Evolutionary conservation across 139 green algal species (phyloP).

Genomic region (Microglena sp.): DNA sequence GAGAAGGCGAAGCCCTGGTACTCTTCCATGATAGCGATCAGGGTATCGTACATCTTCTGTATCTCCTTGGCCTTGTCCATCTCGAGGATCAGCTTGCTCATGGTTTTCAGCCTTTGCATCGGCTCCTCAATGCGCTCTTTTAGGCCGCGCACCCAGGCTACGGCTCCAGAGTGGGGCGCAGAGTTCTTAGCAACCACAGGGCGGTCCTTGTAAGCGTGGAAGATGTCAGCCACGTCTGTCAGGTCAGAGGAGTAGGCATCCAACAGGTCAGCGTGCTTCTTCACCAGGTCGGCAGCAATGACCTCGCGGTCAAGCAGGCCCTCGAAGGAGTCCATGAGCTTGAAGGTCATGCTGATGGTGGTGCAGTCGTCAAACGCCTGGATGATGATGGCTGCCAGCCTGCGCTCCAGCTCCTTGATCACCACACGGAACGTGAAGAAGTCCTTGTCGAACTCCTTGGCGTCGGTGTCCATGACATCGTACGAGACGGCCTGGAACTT

Average conservation of each 20-base stretch:
- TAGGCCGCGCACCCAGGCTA: slow-evolving; percentile 73
- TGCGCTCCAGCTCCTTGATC: slow-evolving; percentile 74
- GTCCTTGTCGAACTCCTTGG: slow-evolving; percentile 61
- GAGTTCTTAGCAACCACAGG: slow-evolving; percentile 28
- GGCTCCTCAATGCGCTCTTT: slow-evolving; percentile 70
- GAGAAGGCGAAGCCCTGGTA: slow-evolving; percentile 37
- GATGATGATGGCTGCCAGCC: slow-evolving; percentile 70
- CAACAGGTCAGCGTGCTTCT: slow-evolving; percentile 64
- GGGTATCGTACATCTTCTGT: slow-evolving; percentile 36
- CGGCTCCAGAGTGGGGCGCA: slow-evolving; percentile 52
- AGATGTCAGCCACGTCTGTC: slow-evolving; percentile 55
- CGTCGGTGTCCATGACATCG: slow-evolving; percentile 71
- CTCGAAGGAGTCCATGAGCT: slow-evolving; percentile 85
- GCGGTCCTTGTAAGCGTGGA: slow-evolving; percentile 26
- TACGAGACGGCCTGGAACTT: slow-evolving; percentile 69
- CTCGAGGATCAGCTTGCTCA: slow-evolving; percentile 46
- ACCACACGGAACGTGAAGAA: slow-evolving; percentile 53
- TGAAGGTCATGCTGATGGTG: slow-evolving; percentile 74
- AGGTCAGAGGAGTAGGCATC: slow-evolving; percentile 48
- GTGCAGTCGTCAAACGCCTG: slow-evolving; percentile 78
- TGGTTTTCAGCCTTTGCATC: slow-evolving; percentile 56
- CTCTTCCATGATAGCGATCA: slow-evolving; percentile 50
- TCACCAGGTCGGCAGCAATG: slow-evolving; percentile 62
- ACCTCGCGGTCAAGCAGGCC: slow-evolving; percentile 74
- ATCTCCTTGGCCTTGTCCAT: slow-evolving; percentile 54